phyloP scores from a whole-genome alignment of 202 grass and related monocot species.

The Bolboschoenoplectus hybrid region DNA sequence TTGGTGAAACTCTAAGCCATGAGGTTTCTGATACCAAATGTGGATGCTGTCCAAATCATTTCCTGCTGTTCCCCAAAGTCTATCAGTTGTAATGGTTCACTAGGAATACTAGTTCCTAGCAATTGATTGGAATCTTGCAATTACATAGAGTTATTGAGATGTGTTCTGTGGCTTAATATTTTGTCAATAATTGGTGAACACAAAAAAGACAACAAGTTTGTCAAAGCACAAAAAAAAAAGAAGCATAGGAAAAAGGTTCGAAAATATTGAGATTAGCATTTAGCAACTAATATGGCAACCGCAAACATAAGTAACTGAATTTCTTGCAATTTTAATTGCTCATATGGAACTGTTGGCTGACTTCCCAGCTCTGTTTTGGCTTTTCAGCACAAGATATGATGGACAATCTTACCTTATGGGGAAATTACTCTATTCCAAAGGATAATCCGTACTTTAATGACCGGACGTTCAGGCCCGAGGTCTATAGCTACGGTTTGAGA shows the following conservation, averaged over 20 bases:
- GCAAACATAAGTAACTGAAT: not conserved
- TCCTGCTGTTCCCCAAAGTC: not conserved
- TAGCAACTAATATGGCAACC: not conserved
- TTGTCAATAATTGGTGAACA: too few relatives aligned
- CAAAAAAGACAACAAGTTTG: not conserved
- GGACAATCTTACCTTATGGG: constrained; percentile 47
- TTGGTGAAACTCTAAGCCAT: not conserved
- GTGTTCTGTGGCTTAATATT: not conserved
- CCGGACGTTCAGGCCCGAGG: constrained; percentile 58
- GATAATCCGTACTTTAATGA: constrained; percentile 72
- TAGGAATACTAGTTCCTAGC: not conserved
- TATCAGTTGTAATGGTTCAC: not conserved
- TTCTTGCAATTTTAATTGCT: not conserved
- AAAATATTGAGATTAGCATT: not conserved
- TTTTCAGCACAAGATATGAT: constrained; percentile 36
- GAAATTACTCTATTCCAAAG: constrained; percentile 80
- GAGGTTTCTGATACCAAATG: not conserved
- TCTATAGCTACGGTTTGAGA: constrained; percentile 68
- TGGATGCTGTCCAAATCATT: not conserved
- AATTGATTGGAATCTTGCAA: not conserved
- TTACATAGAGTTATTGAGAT: not conserved
- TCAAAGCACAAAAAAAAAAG: not conserved
- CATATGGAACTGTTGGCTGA: constrained; percentile 26
- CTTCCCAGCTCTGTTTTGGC: not conserved
- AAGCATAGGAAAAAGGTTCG: not conserved